These are phyloP conservation scores for Chaetoceros muelleri DNA, from an alignment of 108 stramenopile genomes.

Conservation along the genomic window DNA sequence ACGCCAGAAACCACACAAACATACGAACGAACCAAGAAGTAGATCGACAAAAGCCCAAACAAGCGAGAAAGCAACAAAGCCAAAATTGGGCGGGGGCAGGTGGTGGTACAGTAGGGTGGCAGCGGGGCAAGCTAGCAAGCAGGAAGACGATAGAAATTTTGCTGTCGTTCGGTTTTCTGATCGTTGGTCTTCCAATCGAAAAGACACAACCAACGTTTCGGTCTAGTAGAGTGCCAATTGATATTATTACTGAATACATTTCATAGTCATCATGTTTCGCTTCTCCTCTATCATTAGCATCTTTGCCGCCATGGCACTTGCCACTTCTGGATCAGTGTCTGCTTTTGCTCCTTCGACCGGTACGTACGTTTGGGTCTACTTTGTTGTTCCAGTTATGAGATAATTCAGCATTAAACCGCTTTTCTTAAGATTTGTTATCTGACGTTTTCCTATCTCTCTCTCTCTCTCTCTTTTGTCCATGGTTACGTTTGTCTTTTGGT, in stretches of 20 bases:
- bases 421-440: not conserved
- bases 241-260: not conserved
- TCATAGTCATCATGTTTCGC: conserved; percentile 27
- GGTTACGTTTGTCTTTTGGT: not conserved
- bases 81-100: too few relatives aligned
- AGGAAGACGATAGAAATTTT: too few relatives aligned
- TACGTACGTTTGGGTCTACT: conserved; percentile 10
- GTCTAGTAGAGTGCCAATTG: not conserved
- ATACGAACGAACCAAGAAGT: too few relatives aligned
- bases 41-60: too few relatives aligned
- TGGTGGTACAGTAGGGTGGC: too few relatives aligned
- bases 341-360: conserved; percentile 36
- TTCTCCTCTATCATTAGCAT: conserved; percentile 21
- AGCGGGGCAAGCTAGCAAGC: too few relatives aligned
- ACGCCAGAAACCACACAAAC: too few relatives aligned
- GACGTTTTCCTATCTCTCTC: not conserved
- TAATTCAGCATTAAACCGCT: too few relatives aligned
- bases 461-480: conserved; percentile 2
- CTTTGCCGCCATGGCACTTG: conserved; percentile 17
- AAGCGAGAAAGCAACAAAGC: too few relatives aligned
- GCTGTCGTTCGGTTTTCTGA: too few relatives aligned
- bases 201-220: not conserved
- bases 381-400: too few relatives aligned
- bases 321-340: conserved; percentile 5
- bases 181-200: too few relatives aligned